Percentiles rank a stretch among this genome's conserved stretches.
These are phyloP conservation scores for Dryas alaskensis DNA, from an alignment of 306 rosid genomes.

Conservation along the genomic window DNA sequence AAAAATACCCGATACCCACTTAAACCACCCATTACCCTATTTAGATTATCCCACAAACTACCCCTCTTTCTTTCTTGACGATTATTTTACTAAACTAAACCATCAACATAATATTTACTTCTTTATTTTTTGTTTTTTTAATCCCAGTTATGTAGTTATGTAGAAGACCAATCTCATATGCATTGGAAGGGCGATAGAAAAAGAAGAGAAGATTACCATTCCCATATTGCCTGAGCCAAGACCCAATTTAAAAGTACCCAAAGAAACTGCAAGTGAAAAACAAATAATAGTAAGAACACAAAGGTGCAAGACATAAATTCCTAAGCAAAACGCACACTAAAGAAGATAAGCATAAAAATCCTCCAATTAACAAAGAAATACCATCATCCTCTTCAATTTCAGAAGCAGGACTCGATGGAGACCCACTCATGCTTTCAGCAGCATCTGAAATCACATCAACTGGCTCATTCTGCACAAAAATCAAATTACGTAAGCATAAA, in stretches of 20 bases:
- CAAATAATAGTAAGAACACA: constrained; percentile 26
- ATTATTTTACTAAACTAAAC: neutral
- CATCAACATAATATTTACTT: neutral
- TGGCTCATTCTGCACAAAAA: constrained; percentile 49
- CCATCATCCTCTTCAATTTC: constrained; percentile 52
- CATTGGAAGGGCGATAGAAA: neutral
- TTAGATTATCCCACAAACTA: neutral
- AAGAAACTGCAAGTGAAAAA: constrained; percentile 51
- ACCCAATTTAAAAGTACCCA: constrained; percentile 39
- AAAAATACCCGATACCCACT: neutral
- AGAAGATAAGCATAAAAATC: constrained; percentile 24
- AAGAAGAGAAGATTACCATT: constrained; percentile 45
- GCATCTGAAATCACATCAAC: constrained; percentile 52
- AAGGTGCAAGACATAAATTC: constrained; percentile 18
- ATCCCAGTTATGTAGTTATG: constrained; percentile 2
- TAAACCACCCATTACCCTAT: neutral
- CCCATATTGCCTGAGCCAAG: constrained; percentile 36
- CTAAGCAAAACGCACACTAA: constrained; percentile 9
- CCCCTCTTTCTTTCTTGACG: neutral
- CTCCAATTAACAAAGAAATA: constrained; percentile 30
- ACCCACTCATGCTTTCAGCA: constrained; percentile 45
- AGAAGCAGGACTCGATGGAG: constrained; percentile 57
- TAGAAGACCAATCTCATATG: neutral
- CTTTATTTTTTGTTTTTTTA: neutral
- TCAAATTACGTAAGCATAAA: neutral